Evolutionary conservation across 306 rosid genomes (phyloP).

Genomic region (Dicorynia guianensis): DNA sequence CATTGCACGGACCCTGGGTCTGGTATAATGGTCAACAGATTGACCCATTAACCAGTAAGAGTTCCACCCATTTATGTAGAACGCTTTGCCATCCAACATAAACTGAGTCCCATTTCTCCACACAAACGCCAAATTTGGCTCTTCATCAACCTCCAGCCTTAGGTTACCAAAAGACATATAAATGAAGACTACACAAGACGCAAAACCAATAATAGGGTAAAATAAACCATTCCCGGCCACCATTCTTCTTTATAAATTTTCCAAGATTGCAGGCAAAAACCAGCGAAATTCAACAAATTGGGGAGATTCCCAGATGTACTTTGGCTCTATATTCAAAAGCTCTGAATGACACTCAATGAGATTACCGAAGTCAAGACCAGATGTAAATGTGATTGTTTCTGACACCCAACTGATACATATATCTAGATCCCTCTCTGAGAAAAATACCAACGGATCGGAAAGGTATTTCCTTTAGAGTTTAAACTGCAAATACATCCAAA

Average conservation of each 20-base stretch:
- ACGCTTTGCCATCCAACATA: conserved; percentile 72
- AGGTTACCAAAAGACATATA: conserved; percentile 82
- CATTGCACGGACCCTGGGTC: conserved; percentile 71
- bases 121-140: conserved; percentile 62
- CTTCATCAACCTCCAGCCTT: conserved; percentile 52
- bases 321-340: conserved; percentile 44
- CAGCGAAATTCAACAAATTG: conserved; percentile 47
- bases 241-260: conserved; percentile 48
- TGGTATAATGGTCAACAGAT: conserved; percentile 69
- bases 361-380: conserved; percentile 35
- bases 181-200: conserved; percentile 67
- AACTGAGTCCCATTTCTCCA: conserved; percentile 83
- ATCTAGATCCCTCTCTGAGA: conserved; percentile 57
- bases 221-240: conserved; percentile 75
- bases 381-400: conserved; percentile 40
- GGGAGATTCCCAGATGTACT: conserved; percentile 46
- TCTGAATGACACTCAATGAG: conserved; percentile 42
- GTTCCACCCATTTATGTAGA: conserved; percentile 96
- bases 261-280: conserved; percentile 27
- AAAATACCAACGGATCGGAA: conserved; percentile 9
- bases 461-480: conserved; percentile 12
- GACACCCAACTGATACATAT: conserved; percentile 39
- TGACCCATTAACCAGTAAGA: conserved; percentile 98
- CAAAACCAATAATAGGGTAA: conserved; percentile 80
- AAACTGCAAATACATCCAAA: conserved; percentile 27